Conservation (phyloP, 176 grass and related monocot species). For the Avena atlantica region DNA sequence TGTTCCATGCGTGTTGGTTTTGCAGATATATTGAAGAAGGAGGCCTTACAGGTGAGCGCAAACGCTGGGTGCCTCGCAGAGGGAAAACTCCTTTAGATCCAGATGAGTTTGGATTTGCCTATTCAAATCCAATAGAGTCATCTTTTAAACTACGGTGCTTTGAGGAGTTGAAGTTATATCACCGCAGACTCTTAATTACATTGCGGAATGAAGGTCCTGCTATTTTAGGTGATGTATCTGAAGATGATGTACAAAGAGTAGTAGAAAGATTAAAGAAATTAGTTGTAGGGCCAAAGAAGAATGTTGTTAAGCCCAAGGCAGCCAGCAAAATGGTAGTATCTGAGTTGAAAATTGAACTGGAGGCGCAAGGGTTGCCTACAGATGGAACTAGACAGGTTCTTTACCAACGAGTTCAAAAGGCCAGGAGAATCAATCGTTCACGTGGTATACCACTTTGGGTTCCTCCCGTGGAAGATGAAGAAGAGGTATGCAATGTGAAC, state of each 20-base stretch:
- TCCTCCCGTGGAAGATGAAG: conserved; percentile 86
- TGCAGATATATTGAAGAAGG: conserved; percentile 93
- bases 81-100: conserved; percentile 92
- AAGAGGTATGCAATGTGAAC: conserved; percentile 61
- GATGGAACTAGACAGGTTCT: conserved; percentile 97
- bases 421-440: conserved; percentile 96
- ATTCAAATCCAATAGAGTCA: conserved; percentile 84
- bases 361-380: conserved; percentile 90
- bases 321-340: conserved; percentile 98
- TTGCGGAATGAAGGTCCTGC: conserved; percentile 87
- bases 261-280: conserved; percentile 77
- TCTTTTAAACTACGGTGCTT: conserved; percentile 88
- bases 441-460: conserved; percentile 96
- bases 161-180: conserved; percentile 85
- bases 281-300: conserved; percentile 72
- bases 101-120: conserved; percentile 94
- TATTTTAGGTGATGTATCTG: conserved; percentile 85
- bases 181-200: conserved; percentile 74
- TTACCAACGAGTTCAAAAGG: conserved; percentile 97
- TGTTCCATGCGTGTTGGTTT: conserved; percentile 15
- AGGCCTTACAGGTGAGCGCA: conserved; percentile 96
- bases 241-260: conserved; percentile 76
- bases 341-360: conserved; percentile 90
- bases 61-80: conserved; percentile 94
- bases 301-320: conserved; percentile 91